phyloP scores from a whole-genome alignment of 2,329 filamentous ascomycete genomes.

The Colletotrichum abscissum region DNA sequence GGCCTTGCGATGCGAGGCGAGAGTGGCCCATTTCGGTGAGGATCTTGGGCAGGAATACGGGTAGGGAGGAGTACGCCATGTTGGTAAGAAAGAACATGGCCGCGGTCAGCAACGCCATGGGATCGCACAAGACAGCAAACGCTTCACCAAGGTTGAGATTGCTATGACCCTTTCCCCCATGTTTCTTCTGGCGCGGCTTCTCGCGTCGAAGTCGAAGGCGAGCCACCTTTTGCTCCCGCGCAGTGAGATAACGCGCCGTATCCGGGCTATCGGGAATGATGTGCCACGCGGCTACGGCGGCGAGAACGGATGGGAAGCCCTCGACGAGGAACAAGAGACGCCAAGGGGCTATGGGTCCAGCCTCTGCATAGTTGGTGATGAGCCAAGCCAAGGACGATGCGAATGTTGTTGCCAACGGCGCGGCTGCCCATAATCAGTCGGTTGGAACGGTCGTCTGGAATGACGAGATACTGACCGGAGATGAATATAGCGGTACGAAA shows the following conservation, averaged over 20 bases:
- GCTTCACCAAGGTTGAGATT: constrained; percentile 68
- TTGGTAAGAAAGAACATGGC: constrained; percentile 90
- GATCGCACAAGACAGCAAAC: constrained; percentile 69
- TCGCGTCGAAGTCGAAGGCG: constrained; percentile 72
- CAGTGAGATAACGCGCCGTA: constrained; percentile 71
- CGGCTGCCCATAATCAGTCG: constrained; percentile 71
- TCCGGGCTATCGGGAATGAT: constrained; percentile 81
- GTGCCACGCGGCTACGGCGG: constrained; percentile 79
- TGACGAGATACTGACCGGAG: constrained; percentile 62
- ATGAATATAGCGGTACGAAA: constrained; percentile 89
- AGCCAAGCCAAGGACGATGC: constrained; percentile 83
- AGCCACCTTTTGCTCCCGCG: constrained; percentile 76
- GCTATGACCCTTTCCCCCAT: constrained; percentile 37
- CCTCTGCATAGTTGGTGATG: constrained; percentile 76
- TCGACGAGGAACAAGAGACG: constrained; percentile 86
- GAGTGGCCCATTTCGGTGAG: constrained; percentile 81
- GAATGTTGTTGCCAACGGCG: constrained; percentile 83
- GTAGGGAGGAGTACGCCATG: constrained; percentile 87
- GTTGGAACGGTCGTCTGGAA: background rate
- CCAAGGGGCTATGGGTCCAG: constrained; percentile 82
- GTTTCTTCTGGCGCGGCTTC: constrained; percentile 42
- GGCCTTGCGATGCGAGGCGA: constrained; percentile 75
- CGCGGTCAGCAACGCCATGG: constrained; percentile 79
- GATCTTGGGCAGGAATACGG: constrained; percentile 88
- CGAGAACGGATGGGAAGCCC: constrained; percentile 84